phyloP scores from a whole-genome alignment of 2,329 filamentous ascomycete genomes.

The Curvularia sp. region DNA sequence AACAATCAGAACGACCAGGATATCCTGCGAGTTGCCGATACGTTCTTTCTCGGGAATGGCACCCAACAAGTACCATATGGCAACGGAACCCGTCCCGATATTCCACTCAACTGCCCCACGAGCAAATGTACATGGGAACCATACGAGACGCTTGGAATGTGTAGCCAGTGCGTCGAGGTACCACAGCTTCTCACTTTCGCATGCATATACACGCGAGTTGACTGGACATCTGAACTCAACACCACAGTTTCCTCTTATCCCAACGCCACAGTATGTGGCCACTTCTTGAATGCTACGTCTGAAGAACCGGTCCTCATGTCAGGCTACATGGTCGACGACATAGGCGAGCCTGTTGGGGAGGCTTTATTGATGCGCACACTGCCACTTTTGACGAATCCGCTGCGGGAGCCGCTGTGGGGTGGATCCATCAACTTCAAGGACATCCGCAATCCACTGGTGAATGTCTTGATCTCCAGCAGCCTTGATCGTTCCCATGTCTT shows the following conservation, averaged over 20 bases:
- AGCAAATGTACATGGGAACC: slow-evolving; percentile 40
- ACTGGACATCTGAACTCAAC: slow-evolving; percentile 27
- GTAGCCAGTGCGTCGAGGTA: slow-evolving; percentile 34
- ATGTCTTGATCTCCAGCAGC: slow-evolving; percentile 18
- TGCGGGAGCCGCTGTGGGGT: slow-evolving; percentile 13
- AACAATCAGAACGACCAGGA: background rate
- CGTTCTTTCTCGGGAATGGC: slow-evolving; percentile 23
- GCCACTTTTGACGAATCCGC: slow-evolving; percentile 12
- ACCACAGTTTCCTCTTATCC: slow-evolving; percentile 3
- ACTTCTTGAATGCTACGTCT: slow-evolving; percentile 34
- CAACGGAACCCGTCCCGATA: slow-evolving; percentile 33
- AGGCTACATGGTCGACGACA: slow-evolving; percentile 22
- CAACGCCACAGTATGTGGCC: slow-evolving; percentile 35
- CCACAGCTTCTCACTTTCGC: slow-evolving; percentile 15
- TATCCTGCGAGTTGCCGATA: background rate
- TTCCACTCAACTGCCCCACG: slow-evolving; percentile 37
- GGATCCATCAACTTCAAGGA: slow-evolving; percentile 30
- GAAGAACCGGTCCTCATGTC: slow-evolving; percentile 27
- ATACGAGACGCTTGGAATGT: slow-evolving; percentile 37
- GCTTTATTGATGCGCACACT: slow-evolving; percentile 20
- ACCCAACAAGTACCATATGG: slow-evolving; percentile 30
- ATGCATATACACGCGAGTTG: slow-evolving; percentile 21
- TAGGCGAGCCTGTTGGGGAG: slow-evolving; percentile 12
- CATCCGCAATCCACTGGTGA: slow-evolving; percentile 12
- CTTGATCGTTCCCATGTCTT: slow-evolving; percentile 18